Percentiles rank a stretch among this genome's conserved stretches.
Conservation (phyloP, 2,329 filamentous ascomycete genomes). For the Colletotrichum simmondsii region DNA sequence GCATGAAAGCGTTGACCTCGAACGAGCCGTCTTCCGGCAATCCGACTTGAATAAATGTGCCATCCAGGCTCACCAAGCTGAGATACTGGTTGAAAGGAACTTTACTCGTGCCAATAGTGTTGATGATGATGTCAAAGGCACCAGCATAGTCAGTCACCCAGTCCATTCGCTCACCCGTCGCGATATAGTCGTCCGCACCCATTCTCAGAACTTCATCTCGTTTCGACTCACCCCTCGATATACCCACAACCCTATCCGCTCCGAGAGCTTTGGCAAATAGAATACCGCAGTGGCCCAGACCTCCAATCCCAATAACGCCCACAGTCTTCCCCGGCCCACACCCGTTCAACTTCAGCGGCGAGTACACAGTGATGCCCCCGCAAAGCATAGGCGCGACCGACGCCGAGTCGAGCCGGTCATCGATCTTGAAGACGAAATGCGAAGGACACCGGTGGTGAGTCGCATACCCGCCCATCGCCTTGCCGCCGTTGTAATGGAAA, state of each 20-base stretch:
- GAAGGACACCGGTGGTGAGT: slow-evolving; percentile 47
- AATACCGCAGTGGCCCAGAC: slow-evolving; percentile 76
- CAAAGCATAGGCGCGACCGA: slow-evolving; percentile 74
- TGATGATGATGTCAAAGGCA: slow-evolving; percentile 68
- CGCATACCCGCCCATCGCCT: slow-evolving; percentile 51
- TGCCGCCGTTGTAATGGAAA: slow-evolving; percentile 48
- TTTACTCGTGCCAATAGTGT: slow-evolving; percentile 57
- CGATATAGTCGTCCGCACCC: slow-evolving; percentile 64
- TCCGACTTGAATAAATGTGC: slow-evolving; percentile 38
- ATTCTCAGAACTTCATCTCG: slow-evolving; percentile 64
- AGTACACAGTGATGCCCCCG: slow-evolving; percentile 75
- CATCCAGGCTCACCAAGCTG: slow-evolving; percentile 48
- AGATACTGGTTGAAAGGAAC: slow-evolving; percentile 69
- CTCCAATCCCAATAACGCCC: slow-evolving; percentile 74
- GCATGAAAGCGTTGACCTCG: slow-evolving; percentile 59
- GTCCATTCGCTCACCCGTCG: slow-evolving; percentile 57
- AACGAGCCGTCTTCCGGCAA: not conserved
- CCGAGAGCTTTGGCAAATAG: slow-evolving; percentile 75
- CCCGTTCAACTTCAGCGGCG: slow-evolving; percentile 70
- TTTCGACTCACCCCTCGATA: slow-evolving; percentile 65
- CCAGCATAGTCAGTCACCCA: slow-evolving; percentile 64
- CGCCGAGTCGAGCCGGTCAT: slow-evolving; percentile 51
- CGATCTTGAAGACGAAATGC: slow-evolving; percentile 62
- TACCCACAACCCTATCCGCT: slow-evolving; percentile 69
- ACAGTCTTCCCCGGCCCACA: slow-evolving; percentile 75